phyloP scores from a whole-genome alignment of 495 filamentous ascomycete species.

The Daldinia grandis region DNA sequence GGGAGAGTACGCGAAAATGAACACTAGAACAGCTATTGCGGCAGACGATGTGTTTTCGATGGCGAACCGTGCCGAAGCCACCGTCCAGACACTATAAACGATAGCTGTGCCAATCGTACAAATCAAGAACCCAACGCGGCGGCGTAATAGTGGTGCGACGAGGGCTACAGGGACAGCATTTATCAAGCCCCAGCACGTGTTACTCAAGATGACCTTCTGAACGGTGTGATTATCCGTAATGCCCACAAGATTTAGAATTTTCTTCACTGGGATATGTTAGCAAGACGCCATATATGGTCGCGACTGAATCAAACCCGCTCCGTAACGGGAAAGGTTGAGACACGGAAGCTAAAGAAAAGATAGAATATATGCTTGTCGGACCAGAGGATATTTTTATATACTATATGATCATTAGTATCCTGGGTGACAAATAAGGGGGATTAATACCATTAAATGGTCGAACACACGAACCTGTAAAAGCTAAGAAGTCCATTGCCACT shows the following conservation, averaged over 20 bases:
- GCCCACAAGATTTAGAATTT: conserved; percentile 55
- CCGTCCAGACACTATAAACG: conserved; percentile 65
- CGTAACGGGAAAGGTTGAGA: background rate
- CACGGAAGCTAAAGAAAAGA: background rate
- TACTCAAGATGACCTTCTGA: conserved; percentile 63
- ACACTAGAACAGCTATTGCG: conserved; percentile 63
- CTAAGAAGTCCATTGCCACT: conserved; percentile 65
- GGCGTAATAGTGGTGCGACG: conserved; percentile 57
- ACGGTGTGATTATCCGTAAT: conserved; percentile 52
- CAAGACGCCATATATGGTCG: background rate
- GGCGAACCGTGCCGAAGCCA: conserved; percentile 60
- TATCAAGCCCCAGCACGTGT: conserved; percentile 64
- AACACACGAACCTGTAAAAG: conserved; percentile 42
- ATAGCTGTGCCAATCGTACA: conserved; percentile 58
- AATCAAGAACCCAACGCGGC: conserved; percentile 62
- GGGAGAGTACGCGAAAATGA: conserved; percentile 67
- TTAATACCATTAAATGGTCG: background rate
- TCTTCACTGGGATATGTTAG: conserved; percentile 48
- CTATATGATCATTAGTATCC: conserved; percentile 14
- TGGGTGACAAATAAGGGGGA: background rate
- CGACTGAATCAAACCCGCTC: background rate
- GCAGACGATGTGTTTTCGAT: conserved; percentile 53
- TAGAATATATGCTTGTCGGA: background rate
- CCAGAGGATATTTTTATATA: conserved; percentile 38
- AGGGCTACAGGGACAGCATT: conserved; percentile 61